A percentile compares a stretch with the other conserved stretches of the same genome.
These are phyloP conservation scores for Dionaea muscipula DNA, from an alignment of 179 eudicot species.

Conservation along the genomic window DNA sequence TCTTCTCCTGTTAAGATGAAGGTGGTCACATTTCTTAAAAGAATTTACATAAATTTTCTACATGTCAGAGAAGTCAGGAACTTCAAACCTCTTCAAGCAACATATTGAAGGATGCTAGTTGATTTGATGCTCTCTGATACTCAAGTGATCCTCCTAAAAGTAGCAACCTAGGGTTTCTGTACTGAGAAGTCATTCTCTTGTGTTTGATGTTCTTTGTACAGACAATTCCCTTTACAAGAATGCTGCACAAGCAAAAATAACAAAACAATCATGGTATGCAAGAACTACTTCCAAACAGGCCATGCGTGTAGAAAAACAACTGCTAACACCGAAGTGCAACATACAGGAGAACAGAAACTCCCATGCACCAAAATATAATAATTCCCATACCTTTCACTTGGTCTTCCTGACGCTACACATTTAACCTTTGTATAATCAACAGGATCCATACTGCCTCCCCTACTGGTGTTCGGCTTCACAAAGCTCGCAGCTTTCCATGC, in stretches of 20 bases:
- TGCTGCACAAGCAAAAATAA: conserved; percentile 38
- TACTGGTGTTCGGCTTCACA: conserved; percentile 85
- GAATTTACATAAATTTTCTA: background rate
- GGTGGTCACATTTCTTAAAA: background rate
- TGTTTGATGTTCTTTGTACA: conserved; percentile 96
- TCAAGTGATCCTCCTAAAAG: conserved; percentile 90
- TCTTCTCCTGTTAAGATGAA: conserved; percentile 52
- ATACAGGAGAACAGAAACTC: background rate
- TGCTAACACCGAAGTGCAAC: too few species aligned
- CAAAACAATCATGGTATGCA: conserved; percentile 6
- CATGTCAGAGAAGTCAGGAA: background rate
- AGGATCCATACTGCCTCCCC: conserved; percentile 99
- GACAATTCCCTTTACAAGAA: conserved; percentile 72
- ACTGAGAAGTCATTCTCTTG: conserved; percentile 94
- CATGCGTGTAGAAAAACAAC: too few species aligned
- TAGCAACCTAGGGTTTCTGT: conserved; percentile 67
- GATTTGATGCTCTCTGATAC: conserved; percentile 72
- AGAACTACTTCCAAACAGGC: background rate
- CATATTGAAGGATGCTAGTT: conserved; percentile 72
- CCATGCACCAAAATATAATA: background rate
- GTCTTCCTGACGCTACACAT: conserved; percentile 86
- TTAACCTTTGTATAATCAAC: conserved; percentile 80
- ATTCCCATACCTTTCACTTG: conserved; percentile 54
- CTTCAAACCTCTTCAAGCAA: conserved; percentile 65
- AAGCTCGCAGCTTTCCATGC: conserved; percentile 97